A percentile compares a stretch with the other conserved stretches of the same genome.
Conservation (phyloP, 305 asterid species). For the Caryopteris hybrid region DNA sequence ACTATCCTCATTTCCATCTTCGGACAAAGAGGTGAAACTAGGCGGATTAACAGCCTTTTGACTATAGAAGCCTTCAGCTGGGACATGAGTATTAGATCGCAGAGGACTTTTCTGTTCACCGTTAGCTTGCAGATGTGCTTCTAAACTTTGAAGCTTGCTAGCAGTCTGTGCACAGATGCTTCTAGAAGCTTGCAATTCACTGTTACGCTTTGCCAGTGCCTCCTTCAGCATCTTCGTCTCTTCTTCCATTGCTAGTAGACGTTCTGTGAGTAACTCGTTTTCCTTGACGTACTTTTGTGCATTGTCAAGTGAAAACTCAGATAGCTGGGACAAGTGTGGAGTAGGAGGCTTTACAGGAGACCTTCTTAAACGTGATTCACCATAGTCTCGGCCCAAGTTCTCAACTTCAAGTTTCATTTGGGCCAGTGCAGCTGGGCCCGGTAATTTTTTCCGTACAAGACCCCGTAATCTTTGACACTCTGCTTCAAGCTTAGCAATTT, state of each 20-base stretch:
- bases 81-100: constrained; percentile 30
- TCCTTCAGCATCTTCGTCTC: constrained; percentile 95
- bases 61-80: constrained; percentile 32
- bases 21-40: constrained; percentile 72
- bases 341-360: constrained; percentile 75
- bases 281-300: constrained; percentile 65
- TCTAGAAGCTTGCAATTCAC: constrained; percentile 79
- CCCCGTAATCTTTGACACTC: constrained; percentile 96
- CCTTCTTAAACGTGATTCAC: constrained; percentile 66
- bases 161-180: constrained; percentile 73
- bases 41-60: constrained; percentile 49
- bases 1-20: constrained; percentile 77
- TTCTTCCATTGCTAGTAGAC: constrained; percentile 82
- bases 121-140: constrained; percentile 56
- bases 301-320: constrained; percentile 65
- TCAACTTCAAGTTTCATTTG: constrained; percentile 98
- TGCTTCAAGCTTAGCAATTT: constrained; percentile 89
- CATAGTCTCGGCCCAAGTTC: constrained; percentile 73
- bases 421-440: constrained; percentile 96
- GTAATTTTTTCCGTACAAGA: constrained; percentile 90
- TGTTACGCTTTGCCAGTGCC: constrained; percentile 90
- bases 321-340: constrained; percentile 44
- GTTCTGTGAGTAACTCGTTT: constrained; percentile 71
- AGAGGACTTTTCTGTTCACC: constrained; percentile 51
- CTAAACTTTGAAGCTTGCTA: constrained; percentile 72